A percentile compares a stretch with the other conserved stretches of the same genome.
These are phyloP conservation scores for Hanseniaspora occidentalis DNA, from an alignment of 805 yeast genomes.

Conservation along the genomic window DNA sequence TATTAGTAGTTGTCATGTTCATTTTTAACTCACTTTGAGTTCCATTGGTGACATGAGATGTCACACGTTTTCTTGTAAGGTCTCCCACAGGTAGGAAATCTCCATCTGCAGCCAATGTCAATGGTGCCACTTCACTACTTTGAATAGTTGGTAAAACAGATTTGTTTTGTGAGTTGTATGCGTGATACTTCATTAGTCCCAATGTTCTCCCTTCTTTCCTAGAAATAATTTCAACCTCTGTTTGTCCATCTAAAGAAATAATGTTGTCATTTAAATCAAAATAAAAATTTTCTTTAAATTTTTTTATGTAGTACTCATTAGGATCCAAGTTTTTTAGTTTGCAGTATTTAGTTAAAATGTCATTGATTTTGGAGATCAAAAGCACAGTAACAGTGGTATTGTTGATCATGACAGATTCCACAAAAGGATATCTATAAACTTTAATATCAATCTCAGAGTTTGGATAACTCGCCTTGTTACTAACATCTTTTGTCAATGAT, in stretches of 20 bases:
- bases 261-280: constrained; percentile 30
- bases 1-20: neutral
- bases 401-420: constrained; percentile 15
- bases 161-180: constrained; percentile 19
- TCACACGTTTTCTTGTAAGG: neutral
- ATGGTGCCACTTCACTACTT: constrained; percentile 23
- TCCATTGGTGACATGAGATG: neutral
- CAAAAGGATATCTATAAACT: constrained; percentile 25
- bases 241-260: constrained; percentile 29
- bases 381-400: constrained; percentile 21
- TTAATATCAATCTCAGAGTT: constrained; percentile 16
- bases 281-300: constrained; percentile 19
- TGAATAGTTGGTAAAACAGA: constrained; percentile 21
- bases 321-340: constrained; percentile 25
- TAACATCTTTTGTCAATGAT: constrained; percentile 22
- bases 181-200: constrained; percentile 9
- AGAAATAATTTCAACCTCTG: constrained; percentile 30
- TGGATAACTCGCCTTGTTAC: constrained; percentile 9
- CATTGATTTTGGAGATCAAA: constrained; percentile 26
- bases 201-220: constrained; percentile 29
- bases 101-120: constrained; percentile 17
- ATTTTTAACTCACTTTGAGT: neutral
- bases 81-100: constrained; percentile 12
- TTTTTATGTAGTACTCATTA: constrained; percentile 25
- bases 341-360: constrained; percentile 26